phyloP scores from a whole-genome alignment of 1,139 yeast genomes.

The Diutina sp. region DNA sequence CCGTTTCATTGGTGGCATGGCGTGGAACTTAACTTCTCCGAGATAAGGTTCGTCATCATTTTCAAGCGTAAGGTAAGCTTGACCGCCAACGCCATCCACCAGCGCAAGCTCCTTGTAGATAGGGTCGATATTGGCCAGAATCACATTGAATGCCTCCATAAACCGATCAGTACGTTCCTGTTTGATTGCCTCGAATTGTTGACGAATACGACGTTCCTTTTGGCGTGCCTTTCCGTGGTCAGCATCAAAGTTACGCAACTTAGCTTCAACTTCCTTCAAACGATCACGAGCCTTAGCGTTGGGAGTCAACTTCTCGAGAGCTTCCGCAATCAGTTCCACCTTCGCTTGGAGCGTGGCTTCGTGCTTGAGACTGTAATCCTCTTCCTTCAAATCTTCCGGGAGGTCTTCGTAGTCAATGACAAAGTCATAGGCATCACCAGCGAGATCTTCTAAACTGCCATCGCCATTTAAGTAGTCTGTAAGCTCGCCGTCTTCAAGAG shows the following conservation, averaged over 20 bases:
- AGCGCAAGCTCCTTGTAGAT: slow-evolving; percentile 85
- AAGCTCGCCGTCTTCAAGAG: slow-evolving; percentile 46
- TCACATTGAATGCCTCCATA: slow-evolving; percentile 64
- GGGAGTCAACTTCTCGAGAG: slow-evolving; percentile 56
- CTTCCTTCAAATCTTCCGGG: slow-evolving; percentile 27
- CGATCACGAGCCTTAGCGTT: slow-evolving; percentile 74
- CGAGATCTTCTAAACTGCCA: slow-evolving; percentile 20
- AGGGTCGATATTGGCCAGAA: slow-evolving; percentile 56
- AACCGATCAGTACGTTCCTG: slow-evolving; percentile 48
- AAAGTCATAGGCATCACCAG: slow-evolving; percentile 31
- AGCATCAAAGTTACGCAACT: slow-evolving; percentile 45
- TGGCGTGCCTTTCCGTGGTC: slow-evolving; percentile 56
- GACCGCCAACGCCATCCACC: slow-evolving; percentile 75
- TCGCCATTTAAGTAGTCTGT: slow-evolving; percentile 25
- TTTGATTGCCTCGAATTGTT: slow-evolving; percentile 49
- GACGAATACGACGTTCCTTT: slow-evolving; percentile 42
- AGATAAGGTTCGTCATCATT: slow-evolving; percentile 84
- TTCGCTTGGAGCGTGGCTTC: slow-evolving; percentile 35
- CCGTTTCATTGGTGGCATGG: slow-evolving; percentile 94
- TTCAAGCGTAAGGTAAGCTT: slow-evolving; percentile 78
- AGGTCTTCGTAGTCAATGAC: slow-evolving; percentile 46
- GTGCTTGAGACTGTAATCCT: slow-evolving; percentile 21
- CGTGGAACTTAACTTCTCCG: slow-evolving; percentile 79
- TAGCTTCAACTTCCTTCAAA: slow-evolving; percentile 53
- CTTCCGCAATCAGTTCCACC: slow-evolving; percentile 21